Evolutionary conservation across 202 grass and related monocot genomes (phyloP).

Genomic region (Zoysia matrella): DNA sequence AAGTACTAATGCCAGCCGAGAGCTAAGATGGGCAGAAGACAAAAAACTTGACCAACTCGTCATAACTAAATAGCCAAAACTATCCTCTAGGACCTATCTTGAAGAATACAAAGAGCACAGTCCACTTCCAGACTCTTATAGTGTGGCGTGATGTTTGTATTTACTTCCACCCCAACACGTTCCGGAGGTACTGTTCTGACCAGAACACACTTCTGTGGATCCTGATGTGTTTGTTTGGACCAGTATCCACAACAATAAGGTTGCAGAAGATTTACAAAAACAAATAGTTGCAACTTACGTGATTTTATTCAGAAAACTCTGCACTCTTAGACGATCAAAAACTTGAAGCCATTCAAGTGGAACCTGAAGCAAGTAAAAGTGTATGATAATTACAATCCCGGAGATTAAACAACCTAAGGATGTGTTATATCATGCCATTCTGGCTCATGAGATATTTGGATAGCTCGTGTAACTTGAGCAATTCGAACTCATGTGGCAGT

Average conservation of each 20-base stretch:
- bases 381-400: slow-evolving; percentile 26
- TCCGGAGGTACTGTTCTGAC: too few species aligned
- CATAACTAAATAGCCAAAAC: background rate
- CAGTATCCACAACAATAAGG: background rate
- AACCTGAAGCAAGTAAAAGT: slow-evolving; percentile 48
- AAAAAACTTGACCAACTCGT: background rate
- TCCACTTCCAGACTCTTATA: too few species aligned
- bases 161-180: too few species aligned
- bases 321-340: slow-evolving; percentile 46
- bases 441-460: background rate
- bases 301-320: slow-evolving; percentile 53
- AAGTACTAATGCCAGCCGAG: background rate
- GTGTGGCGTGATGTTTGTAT: too few species aligned
- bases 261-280: background rate
- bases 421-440: background rate
- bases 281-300: slow-evolving; percentile 27
- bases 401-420: background rate
- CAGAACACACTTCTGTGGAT: too few species aligned
- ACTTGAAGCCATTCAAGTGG: slow-evolving; percentile 71
- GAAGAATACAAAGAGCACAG: background rate
- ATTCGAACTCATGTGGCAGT: background rate
- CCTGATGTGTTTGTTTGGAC: too few species aligned
- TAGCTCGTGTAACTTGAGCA: background rate
- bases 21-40: background rate
- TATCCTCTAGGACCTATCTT: background rate